Conservation (phyloP, 768 basidiomycete genomes). For the Hericium alpestre region DNA sequence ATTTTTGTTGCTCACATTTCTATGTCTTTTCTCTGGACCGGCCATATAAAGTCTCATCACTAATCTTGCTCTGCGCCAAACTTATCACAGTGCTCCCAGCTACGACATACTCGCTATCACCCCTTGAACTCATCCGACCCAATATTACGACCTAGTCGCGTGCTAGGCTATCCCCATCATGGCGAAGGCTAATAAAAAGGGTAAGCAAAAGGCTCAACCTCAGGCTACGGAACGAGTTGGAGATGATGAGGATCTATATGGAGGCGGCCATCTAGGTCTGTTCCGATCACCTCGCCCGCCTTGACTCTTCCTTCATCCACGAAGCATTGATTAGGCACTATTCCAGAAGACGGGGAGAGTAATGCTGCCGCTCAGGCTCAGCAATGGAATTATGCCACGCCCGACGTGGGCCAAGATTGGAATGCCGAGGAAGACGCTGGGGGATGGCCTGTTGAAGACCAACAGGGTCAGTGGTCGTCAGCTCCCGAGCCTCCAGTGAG, state of each 20-base stretch:
- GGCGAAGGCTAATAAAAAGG: slow-evolving; percentile 10
- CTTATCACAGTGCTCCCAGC: too few relatives aligned
- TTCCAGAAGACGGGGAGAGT: neutral
- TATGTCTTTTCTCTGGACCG: too few relatives aligned
- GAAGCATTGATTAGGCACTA: neutral
- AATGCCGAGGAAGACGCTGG: neutral
- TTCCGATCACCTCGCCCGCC: neutral
- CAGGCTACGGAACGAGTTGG: slow-evolving; percentile 4
- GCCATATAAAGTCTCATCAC: too few relatives aligned
- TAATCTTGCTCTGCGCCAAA: too few relatives aligned
- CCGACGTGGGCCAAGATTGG: neutral
- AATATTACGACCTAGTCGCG: too few relatives aligned
- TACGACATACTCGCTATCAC: too few relatives aligned
- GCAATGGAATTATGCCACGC: neutral
- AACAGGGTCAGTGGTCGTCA: too few relatives aligned
- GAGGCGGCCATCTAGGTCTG: neutral
- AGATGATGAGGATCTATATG: neutral
- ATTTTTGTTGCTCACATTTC: too few relatives aligned
- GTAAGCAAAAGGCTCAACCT: slow-evolving; percentile 6
- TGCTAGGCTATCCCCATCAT: neutral
- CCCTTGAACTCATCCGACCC: too few relatives aligned
- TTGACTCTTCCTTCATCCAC: neutral
- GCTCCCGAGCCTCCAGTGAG: neutral
- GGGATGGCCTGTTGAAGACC: neutral
- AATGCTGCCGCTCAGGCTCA: neutral